Evolutionary conservation across 2,329 filamentous ascomycete species (phyloP).

Genomic region (Triangularia setosa): DNA sequence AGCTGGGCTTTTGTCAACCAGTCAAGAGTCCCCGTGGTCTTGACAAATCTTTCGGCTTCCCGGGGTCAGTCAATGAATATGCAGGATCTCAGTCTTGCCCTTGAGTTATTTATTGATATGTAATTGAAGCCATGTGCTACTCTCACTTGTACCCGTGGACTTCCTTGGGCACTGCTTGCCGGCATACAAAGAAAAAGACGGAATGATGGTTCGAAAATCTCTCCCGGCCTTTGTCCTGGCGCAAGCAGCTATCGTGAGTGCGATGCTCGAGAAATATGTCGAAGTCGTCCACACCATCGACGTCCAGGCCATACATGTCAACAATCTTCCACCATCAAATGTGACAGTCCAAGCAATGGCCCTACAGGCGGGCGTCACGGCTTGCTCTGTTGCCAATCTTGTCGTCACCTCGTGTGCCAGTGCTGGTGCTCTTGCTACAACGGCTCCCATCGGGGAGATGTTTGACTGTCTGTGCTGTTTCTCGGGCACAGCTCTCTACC

Average conservation of each 20-base stretch:
- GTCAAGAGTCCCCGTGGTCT: too few relatives aligned
- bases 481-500: conserved; percentile 9
- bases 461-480: conserved; percentile 28
- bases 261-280: conserved; percentile 15
- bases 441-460: conserved; percentile 6
- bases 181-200: neutral
- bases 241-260: conserved; percentile 7
- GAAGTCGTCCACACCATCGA: conserved; percentile 15
- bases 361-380: conserved; percentile 12
- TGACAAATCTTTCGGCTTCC: neutral
- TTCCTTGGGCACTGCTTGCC: neutral
- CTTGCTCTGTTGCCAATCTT: conserved; percentile 20
- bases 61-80: neutral
- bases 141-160: neutral
- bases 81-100: neutral
- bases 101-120: neutral
- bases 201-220: conserved; percentile 12
- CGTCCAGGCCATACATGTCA: neutral
- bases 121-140: neutral
- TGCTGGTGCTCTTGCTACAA: conserved; percentile 15
- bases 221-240: conserved; percentile 15
- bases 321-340: conserved; percentile 4
- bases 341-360: conserved; percentile 3
- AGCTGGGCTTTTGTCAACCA: neutral
- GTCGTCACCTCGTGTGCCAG: conserved; percentile 18